Base-by-base conservation (phyloP, 2,329 filamentous ascomycete genomes). In the Triangularia verruculosa region DNA sequence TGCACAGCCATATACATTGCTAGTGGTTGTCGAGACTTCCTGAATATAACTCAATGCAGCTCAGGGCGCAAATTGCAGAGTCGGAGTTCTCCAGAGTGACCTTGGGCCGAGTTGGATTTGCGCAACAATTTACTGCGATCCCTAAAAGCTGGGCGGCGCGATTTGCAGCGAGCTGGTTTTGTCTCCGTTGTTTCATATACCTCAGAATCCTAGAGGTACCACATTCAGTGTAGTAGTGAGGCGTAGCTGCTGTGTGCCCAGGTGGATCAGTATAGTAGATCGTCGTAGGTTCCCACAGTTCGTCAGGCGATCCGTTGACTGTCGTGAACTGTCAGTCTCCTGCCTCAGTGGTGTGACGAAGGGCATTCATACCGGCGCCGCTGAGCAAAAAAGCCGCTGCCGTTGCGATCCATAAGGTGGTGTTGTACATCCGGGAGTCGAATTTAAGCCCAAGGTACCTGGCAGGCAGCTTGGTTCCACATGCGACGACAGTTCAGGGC, bases 1-100 rank as follows among this genome's bases (percentile, higher is more conserved):
- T 73, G 71, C 47, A 76, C 69, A 66, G 72, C 75, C 61, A 74
- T 72, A 52, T 72, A 74, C 64, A 76, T 74, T 67, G 75, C 72
- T 57, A 73, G 65, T 56, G 70, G 63, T 20, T 71, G 71, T 70
- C 73, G 67, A 27, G 71, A 63, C 39, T 17, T 17, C n/a, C n/a
- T 47, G n/a, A 20, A 12, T 47, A 47, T 20, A 47, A 17, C n/a
- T 20, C 39, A 47, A 47, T 17, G 11, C n/a, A 47, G 39, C 39
- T 47, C 39, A 47, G n/a, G n/a, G 5, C 39, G n/a, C 39, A 47
- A 17, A 12, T 47, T 15, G 34, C 3, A n/a, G 17, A n/a, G 17
- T 39, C 13, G 7, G 34, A n/a, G 15, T n/a, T 39, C 15, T 39
- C 15, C 13, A 28, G 27, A 28, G 13, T n/a, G 34, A 9, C 15